These are phyloP conservation scores for Lentinula aciculospora DNA, from an alignment of 768 basidiomycete species.

Conservation along the genomic window DNA sequence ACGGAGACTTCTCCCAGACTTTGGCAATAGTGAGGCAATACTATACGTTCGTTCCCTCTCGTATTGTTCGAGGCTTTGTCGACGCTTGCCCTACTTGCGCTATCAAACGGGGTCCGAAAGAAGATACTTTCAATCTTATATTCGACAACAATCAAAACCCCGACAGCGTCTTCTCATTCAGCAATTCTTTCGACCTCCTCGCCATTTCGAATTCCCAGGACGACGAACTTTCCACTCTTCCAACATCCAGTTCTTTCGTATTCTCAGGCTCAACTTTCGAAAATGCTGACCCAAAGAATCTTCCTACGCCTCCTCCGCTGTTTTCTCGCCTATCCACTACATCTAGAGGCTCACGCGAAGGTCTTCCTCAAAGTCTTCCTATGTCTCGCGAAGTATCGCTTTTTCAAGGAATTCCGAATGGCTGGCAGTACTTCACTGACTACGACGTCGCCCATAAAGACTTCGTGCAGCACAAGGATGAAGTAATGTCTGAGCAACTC, in stretches of 20 bases:
- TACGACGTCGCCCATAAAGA: neutral
- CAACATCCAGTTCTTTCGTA: neutral
- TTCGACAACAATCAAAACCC: neutral
- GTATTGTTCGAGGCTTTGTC: constrained; percentile 54
- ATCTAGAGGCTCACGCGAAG: neutral
- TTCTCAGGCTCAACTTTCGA: neutral
- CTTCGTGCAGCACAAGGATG: neutral
- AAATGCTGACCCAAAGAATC: neutral
- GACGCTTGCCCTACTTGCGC: constrained; percentile 53
- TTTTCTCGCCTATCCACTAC: constrained; percentile 2
- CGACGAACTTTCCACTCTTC: neutral
- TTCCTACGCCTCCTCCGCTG: constrained; percentile 1
- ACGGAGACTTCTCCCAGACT: constrained; percentile 61
- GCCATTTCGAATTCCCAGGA: neutral
- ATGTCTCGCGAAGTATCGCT: constrained; percentile 12
- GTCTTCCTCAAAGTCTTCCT: constrained; percentile 4
- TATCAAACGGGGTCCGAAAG: neutral
- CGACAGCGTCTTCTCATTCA: neutral
- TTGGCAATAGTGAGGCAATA: constrained; percentile 40
- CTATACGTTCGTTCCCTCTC: constrained; percentile 61
- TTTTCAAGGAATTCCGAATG: constrained; percentile 8
- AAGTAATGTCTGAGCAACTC: neutral
- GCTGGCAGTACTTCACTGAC: constrained; percentile 3
- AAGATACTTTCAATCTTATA: neutral
- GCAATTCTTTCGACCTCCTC: neutral